These are phyloP conservation scores for Penicillium fuscoglaucum DNA, from an alignment of 2,329 filamentous ascomycete genomes.

Conservation along the genomic window DNA sequence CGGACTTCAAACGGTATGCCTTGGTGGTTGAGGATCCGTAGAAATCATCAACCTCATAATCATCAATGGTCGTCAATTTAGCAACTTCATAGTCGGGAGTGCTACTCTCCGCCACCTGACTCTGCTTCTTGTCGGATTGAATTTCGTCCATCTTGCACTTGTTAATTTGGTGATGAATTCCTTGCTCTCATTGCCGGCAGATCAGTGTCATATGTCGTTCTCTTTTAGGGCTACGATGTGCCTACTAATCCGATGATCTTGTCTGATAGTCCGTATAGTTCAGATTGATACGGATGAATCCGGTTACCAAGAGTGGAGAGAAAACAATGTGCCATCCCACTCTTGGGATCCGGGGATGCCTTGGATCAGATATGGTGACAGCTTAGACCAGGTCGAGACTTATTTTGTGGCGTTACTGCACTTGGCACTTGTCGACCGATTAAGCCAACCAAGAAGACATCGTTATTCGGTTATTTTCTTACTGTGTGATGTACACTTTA, in stretches of 20 bases:
- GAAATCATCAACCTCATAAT: slow-evolving; percentile 37
- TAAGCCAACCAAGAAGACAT: neutral
- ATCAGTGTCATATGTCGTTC: slow-evolving; percentile 6
- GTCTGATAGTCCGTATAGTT: neutral
- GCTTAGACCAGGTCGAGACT: neutral
- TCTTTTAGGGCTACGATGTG: neutral
- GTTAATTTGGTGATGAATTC: neutral
- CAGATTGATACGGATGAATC: neutral
- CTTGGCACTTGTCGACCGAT: neutral
- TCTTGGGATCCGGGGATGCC: neutral
- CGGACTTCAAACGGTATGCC: slow-evolving; percentile 35
- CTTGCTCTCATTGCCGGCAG: neutral
- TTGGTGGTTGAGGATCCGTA: slow-evolving; percentile 40
- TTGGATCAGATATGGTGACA: neutral
- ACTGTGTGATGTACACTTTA: neutral
- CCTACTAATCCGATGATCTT: neutral
- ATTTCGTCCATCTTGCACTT: slow-evolving; percentile 22
- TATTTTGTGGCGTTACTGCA: neutral
- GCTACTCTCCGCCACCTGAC: neutral
- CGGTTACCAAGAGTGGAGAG: neutral
- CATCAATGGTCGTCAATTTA: slow-evolving; percentile 28
- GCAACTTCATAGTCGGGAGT: slow-evolving; percentile 11
- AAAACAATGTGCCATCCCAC: neutral
- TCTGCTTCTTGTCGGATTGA: slow-evolving; percentile 13
- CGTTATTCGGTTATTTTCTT: neutral